Evolutionary conservation across 1,139 yeast species (phyloP).

Genomic region (Scheffersomyces lignicola): DNA sequence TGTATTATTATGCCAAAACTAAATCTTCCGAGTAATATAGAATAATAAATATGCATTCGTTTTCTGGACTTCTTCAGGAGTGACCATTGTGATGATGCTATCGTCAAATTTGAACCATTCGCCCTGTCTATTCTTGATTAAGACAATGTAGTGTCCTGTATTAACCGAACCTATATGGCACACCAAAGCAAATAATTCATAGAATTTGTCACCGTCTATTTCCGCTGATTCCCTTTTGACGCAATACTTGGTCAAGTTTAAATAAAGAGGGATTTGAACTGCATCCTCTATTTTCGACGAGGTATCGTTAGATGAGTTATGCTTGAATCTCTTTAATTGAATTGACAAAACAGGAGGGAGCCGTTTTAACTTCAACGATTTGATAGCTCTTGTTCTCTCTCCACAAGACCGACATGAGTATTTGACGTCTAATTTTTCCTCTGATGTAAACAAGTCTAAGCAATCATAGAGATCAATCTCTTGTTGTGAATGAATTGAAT

Average conservation of each 20-base stretch:
- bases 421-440: slow-evolving; percentile 73
- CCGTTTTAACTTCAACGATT: slow-evolving; percentile 65
- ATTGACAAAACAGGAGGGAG: slow-evolving; percentile 79
- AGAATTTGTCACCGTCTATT: slow-evolving; percentile 37
- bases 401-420: slow-evolving; percentile 71
- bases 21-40: slow-evolving; percentile 59
- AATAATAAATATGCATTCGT: slow-evolving; percentile 79
- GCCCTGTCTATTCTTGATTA: slow-evolving; percentile 68
- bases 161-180: slow-evolving; percentile 90
- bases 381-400: slow-evolving; percentile 60
- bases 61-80: slow-evolving; percentile 62
- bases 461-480: slow-evolving; percentile 56
- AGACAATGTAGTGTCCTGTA: slow-evolving; percentile 91
- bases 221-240: slow-evolving; percentile 27
- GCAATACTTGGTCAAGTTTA: slow-evolving; percentile 68
- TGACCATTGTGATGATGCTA: slow-evolving; percentile 70
- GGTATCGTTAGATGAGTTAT: slow-evolving; percentile 50
- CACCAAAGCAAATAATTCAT: slow-evolving; percentile 82
- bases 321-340: slow-evolving; percentile 88
- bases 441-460: slow-evolving; percentile 70
- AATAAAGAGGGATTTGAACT: slow-evolving; percentile 67
- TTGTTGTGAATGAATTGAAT: slow-evolving; percentile 19
- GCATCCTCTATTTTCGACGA: slow-evolving; percentile 77
- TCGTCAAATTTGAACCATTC: slow-evolving; percentile 93
- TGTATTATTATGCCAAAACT: no score